Conservation (phyloP, 2,329 filamentous ascomycete species). For the Elsinoe arachidis region DNA sequence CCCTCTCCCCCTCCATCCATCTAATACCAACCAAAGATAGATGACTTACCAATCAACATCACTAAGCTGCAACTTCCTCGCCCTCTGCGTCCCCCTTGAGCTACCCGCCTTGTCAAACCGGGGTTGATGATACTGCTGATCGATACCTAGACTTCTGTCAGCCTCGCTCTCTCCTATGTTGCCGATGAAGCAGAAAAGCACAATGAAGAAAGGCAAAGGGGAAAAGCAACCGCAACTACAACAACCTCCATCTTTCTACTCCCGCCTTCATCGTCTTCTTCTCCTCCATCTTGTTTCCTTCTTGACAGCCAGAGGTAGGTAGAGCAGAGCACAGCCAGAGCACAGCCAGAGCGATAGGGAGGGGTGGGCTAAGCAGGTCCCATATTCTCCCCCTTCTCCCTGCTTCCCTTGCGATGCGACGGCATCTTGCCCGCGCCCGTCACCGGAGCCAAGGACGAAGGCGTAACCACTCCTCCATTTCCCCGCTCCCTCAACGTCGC, state of each 20-base stretch:
- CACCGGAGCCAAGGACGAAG: not conserved
- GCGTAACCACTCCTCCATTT: not conserved
- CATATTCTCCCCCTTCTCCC: not conserved
- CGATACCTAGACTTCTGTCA: conserved; percentile 17
- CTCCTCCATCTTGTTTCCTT: not conserved
- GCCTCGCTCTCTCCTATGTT: not conserved
- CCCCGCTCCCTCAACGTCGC: not conserved
- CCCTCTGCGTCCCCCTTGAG: conserved; percentile 68
- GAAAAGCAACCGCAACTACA: not conserved
- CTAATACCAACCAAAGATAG: too few species aligned
- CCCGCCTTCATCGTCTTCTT: not conserved
- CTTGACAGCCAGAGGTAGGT: too few species aligned
- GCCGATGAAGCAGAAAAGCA: not conserved
- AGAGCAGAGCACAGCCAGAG: too few species aligned
- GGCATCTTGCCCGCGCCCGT: not conserved
- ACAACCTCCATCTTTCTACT: too few species aligned
- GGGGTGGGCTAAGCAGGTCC: conserved; percentile 1
- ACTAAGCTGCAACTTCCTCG: conserved; percentile 84
- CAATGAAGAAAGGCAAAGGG: not conserved
- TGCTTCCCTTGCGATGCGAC: too few species aligned
- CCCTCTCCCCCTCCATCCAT: too few species aligned
- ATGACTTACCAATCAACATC: conserved; percentile 90
- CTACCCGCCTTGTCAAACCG: conserved; percentile 49
- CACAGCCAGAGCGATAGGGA: too few species aligned
- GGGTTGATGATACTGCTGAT: conserved; percentile 35